A percentile compares a stretch with the other conserved stretches of the same genome.
Conservation (phyloP, 176 grass and related monocot species). For the Olyra latifolia region DNA sequence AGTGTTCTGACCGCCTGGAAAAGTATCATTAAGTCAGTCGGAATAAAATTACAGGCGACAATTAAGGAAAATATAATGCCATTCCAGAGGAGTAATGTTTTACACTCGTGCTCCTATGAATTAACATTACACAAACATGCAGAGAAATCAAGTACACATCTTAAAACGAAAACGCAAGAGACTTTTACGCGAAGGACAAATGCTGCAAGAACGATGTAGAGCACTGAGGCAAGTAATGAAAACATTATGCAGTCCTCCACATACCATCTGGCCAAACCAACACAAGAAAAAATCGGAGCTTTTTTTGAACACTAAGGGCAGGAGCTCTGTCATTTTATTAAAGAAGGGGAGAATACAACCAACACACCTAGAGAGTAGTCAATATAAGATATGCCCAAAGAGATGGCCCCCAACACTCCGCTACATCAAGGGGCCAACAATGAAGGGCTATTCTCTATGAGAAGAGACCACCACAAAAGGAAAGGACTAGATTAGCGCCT, state of each 20-base stretch:
- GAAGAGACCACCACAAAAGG: too few relatives aligned
- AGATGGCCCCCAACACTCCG: too few relatives aligned
- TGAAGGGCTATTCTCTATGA: too few relatives aligned
- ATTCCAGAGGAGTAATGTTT: not conserved
- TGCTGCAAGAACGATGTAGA: not conserved
- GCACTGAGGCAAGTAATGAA: not conserved
- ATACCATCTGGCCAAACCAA: not conserved
- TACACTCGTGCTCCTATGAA: not conserved
- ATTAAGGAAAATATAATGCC: not conserved
- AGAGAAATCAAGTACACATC: not conserved
- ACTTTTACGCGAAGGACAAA: not conserved
- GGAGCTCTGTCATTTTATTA: too few relatives aligned
- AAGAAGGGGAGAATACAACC: too few relatives aligned
- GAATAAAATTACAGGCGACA: not conserved
- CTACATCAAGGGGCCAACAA: too few relatives aligned
- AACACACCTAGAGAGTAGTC: too few relatives aligned
- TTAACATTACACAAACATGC: not conserved
- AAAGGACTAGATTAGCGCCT: too few relatives aligned
- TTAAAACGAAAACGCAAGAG: not conserved
- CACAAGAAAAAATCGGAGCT: too few relatives aligned
- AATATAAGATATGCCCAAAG: too few relatives aligned
- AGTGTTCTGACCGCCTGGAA: conserved; percentile 66
- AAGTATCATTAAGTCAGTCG: conserved; percentile 14
- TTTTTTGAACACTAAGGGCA: too few relatives aligned
- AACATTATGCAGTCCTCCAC: not conserved